These are phyloP conservation scores for Canavalia gladiata DNA, from an alignment of 306 rosid genomes.

Conservation along the genomic window DNA sequence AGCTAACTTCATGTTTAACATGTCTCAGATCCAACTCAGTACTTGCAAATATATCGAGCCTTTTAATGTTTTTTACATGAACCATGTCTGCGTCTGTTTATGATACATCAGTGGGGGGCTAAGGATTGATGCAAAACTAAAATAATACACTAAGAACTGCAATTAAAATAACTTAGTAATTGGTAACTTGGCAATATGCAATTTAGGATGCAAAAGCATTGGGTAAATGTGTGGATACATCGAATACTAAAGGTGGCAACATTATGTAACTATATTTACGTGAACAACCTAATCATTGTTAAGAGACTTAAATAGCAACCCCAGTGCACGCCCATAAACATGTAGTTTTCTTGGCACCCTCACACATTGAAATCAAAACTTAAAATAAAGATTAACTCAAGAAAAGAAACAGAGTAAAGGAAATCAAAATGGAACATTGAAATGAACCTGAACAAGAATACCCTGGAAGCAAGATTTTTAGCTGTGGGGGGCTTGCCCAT, in stretches of 20 bases:
- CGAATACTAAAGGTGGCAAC: neutral
- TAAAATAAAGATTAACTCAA: neutral
- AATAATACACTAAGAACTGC: neutral
- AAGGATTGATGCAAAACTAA: neutral
- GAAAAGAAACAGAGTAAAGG: neutral
- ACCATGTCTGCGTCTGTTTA: neutral
- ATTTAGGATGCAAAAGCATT: constrained; percentile 13
- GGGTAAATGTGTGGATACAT: constrained; percentile 1
- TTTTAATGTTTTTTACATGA: constrained; percentile 1
- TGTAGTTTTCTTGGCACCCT: neutral
- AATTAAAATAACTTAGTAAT: too few species aligned
- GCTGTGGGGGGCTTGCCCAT: neutral
- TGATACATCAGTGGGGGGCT: neutral
- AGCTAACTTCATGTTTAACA: neutral
- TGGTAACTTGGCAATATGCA: neutral
- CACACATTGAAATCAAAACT: neutral
- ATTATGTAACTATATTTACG: neutral
- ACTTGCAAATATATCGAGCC: constrained; percentile 12
- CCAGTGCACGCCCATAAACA: neutral
- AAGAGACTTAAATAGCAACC: neutral
- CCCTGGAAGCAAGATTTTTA: neutral
- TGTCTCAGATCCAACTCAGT: neutral
- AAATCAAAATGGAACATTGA: neutral
- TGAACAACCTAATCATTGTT: neutral
- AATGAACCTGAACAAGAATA: neutral